A percentile compares a stretch with the other conserved stretches of the same genome.
Evolutionary conservation across 495 filamentous ascomycete species (phyloP).

Genomic region (Aspergillus panamensis): DNA sequence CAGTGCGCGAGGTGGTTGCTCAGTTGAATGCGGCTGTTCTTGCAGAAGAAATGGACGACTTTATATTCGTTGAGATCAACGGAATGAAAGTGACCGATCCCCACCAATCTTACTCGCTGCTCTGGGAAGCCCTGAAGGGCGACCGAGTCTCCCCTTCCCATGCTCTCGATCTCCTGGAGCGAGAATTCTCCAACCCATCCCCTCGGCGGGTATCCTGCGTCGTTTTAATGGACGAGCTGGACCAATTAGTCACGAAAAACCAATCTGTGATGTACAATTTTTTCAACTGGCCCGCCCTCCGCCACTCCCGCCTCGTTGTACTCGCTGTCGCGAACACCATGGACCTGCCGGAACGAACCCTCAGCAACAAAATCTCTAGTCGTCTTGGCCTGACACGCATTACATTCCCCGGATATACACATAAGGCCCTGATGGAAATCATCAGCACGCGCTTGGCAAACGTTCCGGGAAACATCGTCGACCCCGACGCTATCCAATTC

Average conservation of each 20-base stretch:
- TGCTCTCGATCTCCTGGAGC: conserved; percentile 83
- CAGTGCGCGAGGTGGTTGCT: conserved; percentile 89
- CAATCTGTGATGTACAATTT: conserved; percentile 99
- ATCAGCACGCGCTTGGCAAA: conserved; percentile 84
- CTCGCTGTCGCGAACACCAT: conserved; percentile 98
- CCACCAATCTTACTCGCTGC: conserved; percentile 88
- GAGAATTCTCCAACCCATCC: conserved; percentile 85
- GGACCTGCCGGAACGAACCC: conserved; percentile 94
- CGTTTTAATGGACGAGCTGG: conserved; percentile 97
- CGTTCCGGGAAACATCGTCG: conserved; percentile 85
- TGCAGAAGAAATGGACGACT: conserved; percentile 93
- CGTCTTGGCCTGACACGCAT: conserved; percentile 86
- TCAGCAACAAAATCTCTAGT: conserved; percentile 96
- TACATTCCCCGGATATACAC: conserved; percentile 95
- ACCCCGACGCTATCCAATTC: conserved; percentile 92
- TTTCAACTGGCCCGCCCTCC: conserved; percentile 98
- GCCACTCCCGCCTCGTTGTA: conserved; percentile 89
- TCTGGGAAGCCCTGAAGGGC: conserved; percentile 94
- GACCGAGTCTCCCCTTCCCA: conserved; percentile 91
- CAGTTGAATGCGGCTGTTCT: conserved; percentile 81
- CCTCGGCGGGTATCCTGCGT: conserved; percentile 93
- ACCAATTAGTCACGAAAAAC: conserved; percentile 95
- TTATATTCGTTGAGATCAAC: conserved; percentile 99
- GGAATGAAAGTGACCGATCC: conserved; percentile 99
- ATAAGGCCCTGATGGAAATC: conserved; percentile 97